These are phyloP conservation scores for Iris pallida DNA, from an alignment of 116 monocot species.

Conservation along the genomic window DNA sequence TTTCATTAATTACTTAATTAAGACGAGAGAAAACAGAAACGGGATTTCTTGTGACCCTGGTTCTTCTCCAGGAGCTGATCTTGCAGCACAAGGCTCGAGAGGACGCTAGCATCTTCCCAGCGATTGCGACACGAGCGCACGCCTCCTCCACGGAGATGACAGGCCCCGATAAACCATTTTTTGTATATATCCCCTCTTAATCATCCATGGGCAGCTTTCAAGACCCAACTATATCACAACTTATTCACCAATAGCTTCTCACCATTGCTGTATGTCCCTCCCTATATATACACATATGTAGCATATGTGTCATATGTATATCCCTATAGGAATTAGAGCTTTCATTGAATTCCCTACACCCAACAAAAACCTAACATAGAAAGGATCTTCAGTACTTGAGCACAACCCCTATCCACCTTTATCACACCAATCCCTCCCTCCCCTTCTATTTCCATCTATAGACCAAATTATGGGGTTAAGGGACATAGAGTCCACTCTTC, in stretches of 20 bases:
- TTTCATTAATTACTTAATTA: not conserved
- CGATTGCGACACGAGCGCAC: conserved; percentile 33
- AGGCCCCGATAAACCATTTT: conserved; percentile 5
- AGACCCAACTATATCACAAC: conserved; percentile 8
- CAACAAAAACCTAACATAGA: not conserved
- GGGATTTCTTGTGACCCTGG: conserved; percentile 51
- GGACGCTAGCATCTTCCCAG: conserved; percentile 19
- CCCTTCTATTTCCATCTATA: conserved; percentile 7
- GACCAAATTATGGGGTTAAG: conserved; percentile 15
- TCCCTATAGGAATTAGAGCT: not conserved
- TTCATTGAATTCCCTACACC: not conserved
- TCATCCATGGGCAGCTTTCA: conserved; percentile 14
- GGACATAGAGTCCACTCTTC: conserved; percentile 49
- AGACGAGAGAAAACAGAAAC: not conserved
- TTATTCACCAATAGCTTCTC: conserved; percentile 1
- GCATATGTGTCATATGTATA: not conserved
- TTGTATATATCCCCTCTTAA: conserved; percentile 3
- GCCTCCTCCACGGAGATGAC: conserved; percentile 18
- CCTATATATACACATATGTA: conserved; percentile 10
- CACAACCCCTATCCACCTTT: not conserved
- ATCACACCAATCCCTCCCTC: not conserved
- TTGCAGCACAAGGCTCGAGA: conserved; percentile 32
- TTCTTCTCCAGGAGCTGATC: conserved; percentile 31
- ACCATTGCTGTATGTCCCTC: not conserved
- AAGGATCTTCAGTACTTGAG: not conserved